A percentile compares a stretch with the other conserved stretches of the same genome.
Evolutionary conservation across 768 basidiomycete species (phyloP).

Genomic region (Fomitopsis pulvina): DNA sequence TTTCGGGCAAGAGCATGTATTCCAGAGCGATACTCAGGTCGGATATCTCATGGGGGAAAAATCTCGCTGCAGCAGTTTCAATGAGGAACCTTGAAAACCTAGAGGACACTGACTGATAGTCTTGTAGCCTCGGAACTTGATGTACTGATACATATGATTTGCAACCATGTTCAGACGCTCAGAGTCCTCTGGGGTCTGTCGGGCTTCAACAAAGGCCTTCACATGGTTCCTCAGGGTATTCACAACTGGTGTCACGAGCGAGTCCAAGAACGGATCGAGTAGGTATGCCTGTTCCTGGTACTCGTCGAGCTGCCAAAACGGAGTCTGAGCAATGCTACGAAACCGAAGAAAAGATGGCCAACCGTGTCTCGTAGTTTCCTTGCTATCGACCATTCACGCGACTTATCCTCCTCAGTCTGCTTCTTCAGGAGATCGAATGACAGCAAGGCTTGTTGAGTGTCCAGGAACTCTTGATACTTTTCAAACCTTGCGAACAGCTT

Average conservation of each 20-base stretch:
- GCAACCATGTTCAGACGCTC: conserved; percentile 42
- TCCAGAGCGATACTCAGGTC: conserved; percentile 73
- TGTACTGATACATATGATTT: conserved; percentile 65
- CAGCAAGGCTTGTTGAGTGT: conserved; percentile 46
- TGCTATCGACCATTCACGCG: conserved; percentile 33
- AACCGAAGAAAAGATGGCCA: conserved; percentile 16
- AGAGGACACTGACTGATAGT: conserved; percentile 66
- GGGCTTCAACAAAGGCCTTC: conserved; percentile 20
- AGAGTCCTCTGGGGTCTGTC: conserved; percentile 16
- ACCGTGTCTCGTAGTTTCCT: conserved; percentile 46
- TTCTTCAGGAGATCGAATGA: conserved; percentile 37
- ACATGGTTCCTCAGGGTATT: conserved; percentile 53
- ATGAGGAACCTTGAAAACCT: background rate
- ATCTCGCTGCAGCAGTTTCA: conserved; percentile 54
- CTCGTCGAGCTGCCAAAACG: conserved; percentile 49
- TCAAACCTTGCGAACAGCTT: conserved; percentile 54
- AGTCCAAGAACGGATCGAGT: conserved; percentile 83
- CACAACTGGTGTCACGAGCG: conserved; percentile 71
- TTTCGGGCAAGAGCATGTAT: conserved; percentile 47
- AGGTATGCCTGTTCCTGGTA: conserved; percentile 94
- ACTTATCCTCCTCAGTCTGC: conserved; percentile 25
- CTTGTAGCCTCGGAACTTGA: conserved; percentile 89
- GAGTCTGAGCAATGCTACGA: background rate
- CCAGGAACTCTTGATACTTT: conserved; percentile 51
- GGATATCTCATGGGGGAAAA: conserved; percentile 87